A percentile compares a stretch with the other conserved stretches of the same genome.
These are phyloP conservation scores for Proliferodiscus dingleyae DNA, from an alignment of 2,329 filamentous ascomycete genomes.

Conservation along the genomic window DNA sequence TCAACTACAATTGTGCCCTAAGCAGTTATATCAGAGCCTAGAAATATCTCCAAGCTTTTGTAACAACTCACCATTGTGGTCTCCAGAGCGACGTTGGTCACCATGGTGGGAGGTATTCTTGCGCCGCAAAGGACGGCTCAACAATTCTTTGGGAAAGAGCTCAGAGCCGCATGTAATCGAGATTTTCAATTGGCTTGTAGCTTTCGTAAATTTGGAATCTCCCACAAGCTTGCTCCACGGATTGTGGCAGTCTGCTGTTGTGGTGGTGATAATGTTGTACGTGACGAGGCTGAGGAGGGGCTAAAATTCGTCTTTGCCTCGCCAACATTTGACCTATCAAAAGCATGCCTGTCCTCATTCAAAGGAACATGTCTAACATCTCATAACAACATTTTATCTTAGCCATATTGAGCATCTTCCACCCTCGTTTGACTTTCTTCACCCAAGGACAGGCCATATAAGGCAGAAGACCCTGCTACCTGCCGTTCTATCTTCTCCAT, in stretches of 20 bases:
- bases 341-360: background rate
- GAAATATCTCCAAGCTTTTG: background rate
- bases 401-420: background rate
- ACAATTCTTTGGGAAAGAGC: background rate
- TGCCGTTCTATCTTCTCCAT: background rate
- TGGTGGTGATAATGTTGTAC: slow-evolving; percentile 13
- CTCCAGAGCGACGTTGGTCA: slow-evolving; percentile 73
- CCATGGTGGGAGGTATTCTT: slow-evolving; percentile 45
- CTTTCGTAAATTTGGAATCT: too few species aligned
- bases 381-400: background rate
- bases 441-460: background rate
- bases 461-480: background rate
- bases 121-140: slow-evolving; percentile 8
- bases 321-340: background rate
- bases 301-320: slow-evolving; percentile 6
- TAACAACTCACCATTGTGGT: slow-evolving; percentile 66
- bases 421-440: background rate
- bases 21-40: background rate
- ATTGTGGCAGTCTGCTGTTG: too few species aligned
- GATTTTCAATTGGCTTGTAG: background rate
- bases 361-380: background rate
- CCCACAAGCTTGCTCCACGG: too few species aligned
- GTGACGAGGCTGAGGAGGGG: slow-evolving; percentile 20
- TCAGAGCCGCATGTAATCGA: background rate
- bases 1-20: slow-evolving; percentile 82